Conservation (phyloP, 257 asterid species). For the Lycium barbarum region DNA sequence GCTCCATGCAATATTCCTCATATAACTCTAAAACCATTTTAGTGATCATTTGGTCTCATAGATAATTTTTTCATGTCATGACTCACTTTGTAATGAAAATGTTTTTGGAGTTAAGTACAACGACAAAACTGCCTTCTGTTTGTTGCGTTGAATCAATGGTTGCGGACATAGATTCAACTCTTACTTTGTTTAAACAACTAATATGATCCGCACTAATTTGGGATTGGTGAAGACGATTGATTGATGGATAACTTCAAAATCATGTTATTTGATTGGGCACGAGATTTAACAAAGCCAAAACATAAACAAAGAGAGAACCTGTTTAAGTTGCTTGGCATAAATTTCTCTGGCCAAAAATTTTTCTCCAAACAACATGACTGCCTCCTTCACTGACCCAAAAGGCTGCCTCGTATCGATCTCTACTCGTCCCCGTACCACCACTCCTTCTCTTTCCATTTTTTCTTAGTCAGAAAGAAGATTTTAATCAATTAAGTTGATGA, state of each 20-base stretch:
- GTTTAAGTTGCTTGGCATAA: slow-evolving; percentile 60
- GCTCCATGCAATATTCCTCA: not conserved
- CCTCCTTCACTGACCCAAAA: slow-evolving; percentile 81
- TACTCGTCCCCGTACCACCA: slow-evolving; percentile 83
- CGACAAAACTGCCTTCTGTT: too few species aligned
- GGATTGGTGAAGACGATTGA: too few species aligned
- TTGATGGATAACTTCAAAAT: not conserved
- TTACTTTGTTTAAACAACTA: too few species aligned
- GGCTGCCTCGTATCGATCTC: slow-evolving; percentile 86
- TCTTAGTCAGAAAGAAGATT: not conserved
- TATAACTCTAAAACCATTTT: not conserved
- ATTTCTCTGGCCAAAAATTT: slow-evolving; percentile 77
- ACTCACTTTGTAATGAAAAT: too few species aligned
- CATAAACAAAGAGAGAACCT: slow-evolving; percentile 43
- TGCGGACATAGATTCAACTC: not conserved
- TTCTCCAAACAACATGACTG: slow-evolving; percentile 80
- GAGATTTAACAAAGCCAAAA: too few species aligned
- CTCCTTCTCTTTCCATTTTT: slow-evolving; percentile 53
- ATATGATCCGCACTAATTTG: too few species aligned
- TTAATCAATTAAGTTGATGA: not conserved
- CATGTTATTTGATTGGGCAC: not conserved
- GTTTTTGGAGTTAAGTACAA: too few species aligned
- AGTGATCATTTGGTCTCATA: not conserved
- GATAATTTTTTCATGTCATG: too few species aligned
- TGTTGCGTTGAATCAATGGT: not conserved